Evolutionary conservation across 202 grass and related monocot genomes (phyloP), one percentile per base, ranked within the genome.

Genomic region (Thinopyrum obtusiflorum): DNA sequence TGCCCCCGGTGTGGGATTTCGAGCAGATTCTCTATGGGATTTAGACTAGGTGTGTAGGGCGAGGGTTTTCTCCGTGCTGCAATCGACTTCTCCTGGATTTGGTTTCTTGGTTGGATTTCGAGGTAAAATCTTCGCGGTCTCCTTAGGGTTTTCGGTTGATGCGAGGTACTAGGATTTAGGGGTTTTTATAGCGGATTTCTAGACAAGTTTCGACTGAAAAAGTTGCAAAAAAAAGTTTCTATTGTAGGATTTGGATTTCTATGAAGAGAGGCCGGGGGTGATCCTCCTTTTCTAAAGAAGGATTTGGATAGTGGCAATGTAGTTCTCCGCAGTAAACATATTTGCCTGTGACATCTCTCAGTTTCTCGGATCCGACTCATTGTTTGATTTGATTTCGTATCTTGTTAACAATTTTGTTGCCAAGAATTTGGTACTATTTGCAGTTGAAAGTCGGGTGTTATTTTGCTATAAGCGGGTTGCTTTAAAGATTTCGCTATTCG

Each of bases 1-100:
- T 85, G 28, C 66, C 49, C 2, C 62, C 65, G 46, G 62, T 44
- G 61, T 87, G 68, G 61, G 73, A 92, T 83, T 87, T 92, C 44
- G 82, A 78, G 32, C 64, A 76, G 82, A 72, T 85, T 89, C 66
- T 53, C 65, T 86, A 51, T 40, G 57, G 18, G 69, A 77, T 77
- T 77, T 77, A 77, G n/a, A n/a, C n/a, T n/a, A n/a, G 73, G 47
- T 33, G 46, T 13, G 1, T 68, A 23, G 11, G 13, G 59, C 27
- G 18, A 13, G 11, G 60, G 51, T 11, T 75, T 73, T 31, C 15
- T 2, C 59, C 27, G 60, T 12, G 28, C 73, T 37, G n/a, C 47
- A 57, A 5, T 55, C 64, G 20, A 21, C 17, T 70, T 24, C 20
- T 70, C 21, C 20, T 65, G 32, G 65, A 25, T 82, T 88, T 73